Conservation (phyloP, 2,329 filamentous ascomycete species). For the Lachnellula cervina region DNA sequence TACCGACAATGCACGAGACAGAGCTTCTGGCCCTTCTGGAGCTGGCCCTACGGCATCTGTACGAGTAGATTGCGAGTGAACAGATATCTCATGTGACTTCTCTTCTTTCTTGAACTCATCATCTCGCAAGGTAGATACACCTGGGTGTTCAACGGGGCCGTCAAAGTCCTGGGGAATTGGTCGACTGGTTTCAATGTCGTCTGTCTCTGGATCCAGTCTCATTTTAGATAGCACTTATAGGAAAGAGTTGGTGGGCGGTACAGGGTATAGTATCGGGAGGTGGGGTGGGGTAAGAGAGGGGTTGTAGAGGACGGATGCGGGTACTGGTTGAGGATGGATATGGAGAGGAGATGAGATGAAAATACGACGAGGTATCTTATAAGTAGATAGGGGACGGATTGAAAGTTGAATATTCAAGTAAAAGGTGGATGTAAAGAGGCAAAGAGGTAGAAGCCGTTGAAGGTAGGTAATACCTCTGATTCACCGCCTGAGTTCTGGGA, state of each 20-base stretch:
- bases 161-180: slow-evolving; percentile 17
- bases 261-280: no score
- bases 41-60: slow-evolving; percentile 13
- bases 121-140: slow-evolving; percentile 12
- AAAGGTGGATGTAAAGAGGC: no score
- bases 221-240: slow-evolving; percentile 1
- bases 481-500: no score
- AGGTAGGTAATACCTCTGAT: no score
- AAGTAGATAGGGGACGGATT: no score
- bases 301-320: no score
- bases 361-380: no score
- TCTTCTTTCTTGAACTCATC: slow-evolving; percentile 10
- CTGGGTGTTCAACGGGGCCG: slow-evolving; percentile 16
- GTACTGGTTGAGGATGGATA: no score
- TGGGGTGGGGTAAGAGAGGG: neutral
- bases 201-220: slow-evolving; percentile 18
- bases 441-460: no score
- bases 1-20: slow-evolving; percentile 31
- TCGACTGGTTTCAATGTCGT: slow-evolving; percentile 6
- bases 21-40: slow-evolving; percentile 2
- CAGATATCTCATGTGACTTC: slow-evolving; percentile 7
- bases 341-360: no score
- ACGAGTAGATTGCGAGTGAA: slow-evolving; percentile 15
- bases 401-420: no score
- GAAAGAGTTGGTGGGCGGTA: neutral